Percentiles rank a stretch among this genome's conserved stretches.
phyloP scores from a whole-genome alignment of 257 asterid genomes.

The Nicotiana tabacum region DNA sequence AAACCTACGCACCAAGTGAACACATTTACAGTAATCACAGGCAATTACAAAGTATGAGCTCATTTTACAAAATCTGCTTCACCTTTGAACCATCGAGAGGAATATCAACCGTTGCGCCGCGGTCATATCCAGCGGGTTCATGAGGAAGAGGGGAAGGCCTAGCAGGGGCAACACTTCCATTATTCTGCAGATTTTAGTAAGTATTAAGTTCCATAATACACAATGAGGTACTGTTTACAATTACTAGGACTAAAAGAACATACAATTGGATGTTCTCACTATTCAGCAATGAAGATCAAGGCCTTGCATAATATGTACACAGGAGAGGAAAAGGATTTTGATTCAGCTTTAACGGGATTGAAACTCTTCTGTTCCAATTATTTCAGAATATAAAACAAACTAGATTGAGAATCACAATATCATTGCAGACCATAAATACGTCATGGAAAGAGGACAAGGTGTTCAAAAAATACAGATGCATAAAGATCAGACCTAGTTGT shows the following conservation, averaged over 20 bases:
- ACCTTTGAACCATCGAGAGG: conserved; percentile 71
- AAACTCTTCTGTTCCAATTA: background rate
- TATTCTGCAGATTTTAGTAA: conserved; percentile 48
- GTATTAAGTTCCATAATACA: background rate
- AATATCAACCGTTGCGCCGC: conserved; percentile 69
- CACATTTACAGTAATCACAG: background rate
- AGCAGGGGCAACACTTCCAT: conserved; percentile 57
- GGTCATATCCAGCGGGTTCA: conserved; percentile 76
- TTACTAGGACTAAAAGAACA: background rate
- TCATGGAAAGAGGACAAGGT: conserved; percentile 2
- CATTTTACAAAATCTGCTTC: background rate
- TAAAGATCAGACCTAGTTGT: background rate
- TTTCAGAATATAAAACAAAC: background rate
- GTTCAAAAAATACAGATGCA: background rate
- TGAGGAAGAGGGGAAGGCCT: conserved; percentile 88
- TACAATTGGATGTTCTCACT: conserved; percentile 15
- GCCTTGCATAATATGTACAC: background rate
- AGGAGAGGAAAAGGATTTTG: background rate
- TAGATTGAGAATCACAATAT: background rate
- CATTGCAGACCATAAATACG: background rate
- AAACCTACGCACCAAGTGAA: background rate
- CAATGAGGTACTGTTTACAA: background rate
- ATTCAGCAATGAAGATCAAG: background rate
- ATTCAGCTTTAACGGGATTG: background rate
- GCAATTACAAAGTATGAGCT: background rate